Evolutionary conservation across 352 stramenopile genomes (phyloP).

Genomic region (Phytophthora multivora): DNA sequence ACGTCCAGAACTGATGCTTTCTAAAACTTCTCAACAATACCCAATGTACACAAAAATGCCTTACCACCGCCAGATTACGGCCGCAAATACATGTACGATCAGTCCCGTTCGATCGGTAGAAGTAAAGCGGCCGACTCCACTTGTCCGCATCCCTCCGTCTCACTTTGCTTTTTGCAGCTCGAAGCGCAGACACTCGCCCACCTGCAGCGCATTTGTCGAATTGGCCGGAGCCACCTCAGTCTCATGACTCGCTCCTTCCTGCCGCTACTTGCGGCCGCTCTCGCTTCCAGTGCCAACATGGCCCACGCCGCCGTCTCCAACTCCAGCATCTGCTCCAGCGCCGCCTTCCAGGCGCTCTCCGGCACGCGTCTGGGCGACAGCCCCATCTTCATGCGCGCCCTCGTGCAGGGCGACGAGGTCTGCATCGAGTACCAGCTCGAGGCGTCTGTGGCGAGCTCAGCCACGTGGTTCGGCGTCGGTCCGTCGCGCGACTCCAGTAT

Average conservation of each 20-base stretch:
- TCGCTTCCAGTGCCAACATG: slow-evolving; percentile 14
- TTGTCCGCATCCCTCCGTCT: slow-evolving; percentile 4
- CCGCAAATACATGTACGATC: no score
- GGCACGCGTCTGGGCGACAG: slow-evolving; percentile 57
- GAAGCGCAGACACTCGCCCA: slow-evolving; percentile 6
- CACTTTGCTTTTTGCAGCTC: slow-evolving; percentile 33
- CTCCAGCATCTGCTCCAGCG: slow-evolving; percentile 53
- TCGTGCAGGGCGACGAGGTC: slow-evolving; percentile 59
- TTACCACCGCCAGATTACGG: slow-evolving; percentile 19
- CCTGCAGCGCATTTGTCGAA: slow-evolving; percentile 27
- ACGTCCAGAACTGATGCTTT: neutral
- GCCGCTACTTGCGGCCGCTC: slow-evolving; percentile 13
- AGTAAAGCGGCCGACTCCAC: neutral
- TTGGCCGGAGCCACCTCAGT: slow-evolving; percentile 7
- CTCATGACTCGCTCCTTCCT: slow-evolving; percentile 14
- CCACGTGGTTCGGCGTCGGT: slow-evolving; percentile 70
- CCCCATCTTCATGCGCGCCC: slow-evolving; percentile 62
- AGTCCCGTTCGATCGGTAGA: slow-evolving; percentile 10
- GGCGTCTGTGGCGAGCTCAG: slow-evolving; percentile 35
- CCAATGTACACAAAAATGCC: neutral
- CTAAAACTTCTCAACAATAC: no score
- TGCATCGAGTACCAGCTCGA: slow-evolving; percentile 72
- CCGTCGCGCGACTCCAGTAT: slow-evolving; percentile 49
- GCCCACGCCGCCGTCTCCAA: slow-evolving; percentile 23
- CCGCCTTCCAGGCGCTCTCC: slow-evolving; percentile 51